phyloP scores from a whole-genome alignment of 176 grass and related monocot species.

The Aegilops umbellulata region DNA sequence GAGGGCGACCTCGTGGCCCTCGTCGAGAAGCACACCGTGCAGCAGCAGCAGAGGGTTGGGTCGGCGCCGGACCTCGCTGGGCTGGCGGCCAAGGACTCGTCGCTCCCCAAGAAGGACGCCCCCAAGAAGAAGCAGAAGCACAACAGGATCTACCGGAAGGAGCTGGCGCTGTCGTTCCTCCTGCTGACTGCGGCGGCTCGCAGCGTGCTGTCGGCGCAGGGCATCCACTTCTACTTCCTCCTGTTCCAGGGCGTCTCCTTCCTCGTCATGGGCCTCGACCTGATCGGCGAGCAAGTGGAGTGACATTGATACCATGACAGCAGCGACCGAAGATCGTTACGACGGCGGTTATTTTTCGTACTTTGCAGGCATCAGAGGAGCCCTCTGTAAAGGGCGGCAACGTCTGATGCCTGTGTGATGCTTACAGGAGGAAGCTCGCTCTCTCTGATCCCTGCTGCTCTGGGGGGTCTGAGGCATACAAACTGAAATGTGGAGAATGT shows the following conservation, averaged over 20 bases:
- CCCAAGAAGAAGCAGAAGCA: conserved; percentile 54
- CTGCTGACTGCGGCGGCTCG: conserved; percentile 63
- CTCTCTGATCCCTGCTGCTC: too few relatives aligned
- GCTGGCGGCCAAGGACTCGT: conserved; percentile 38
- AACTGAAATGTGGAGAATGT: conserved; percentile 56
- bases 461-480: too few relatives aligned
- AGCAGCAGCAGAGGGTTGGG: conserved; percentile 38
- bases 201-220: conserved; percentile 72
- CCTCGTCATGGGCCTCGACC: conserved; percentile 75
- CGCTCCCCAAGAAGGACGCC: conserved; percentile 46
- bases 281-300: conserved; percentile 74
- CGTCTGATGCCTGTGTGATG: conserved; percentile 19
- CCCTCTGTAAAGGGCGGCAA: conserved; percentile 44
- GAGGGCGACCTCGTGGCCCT: conserved; percentile 53
- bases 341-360: conserved; percentile 22
- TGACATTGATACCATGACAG: conserved; percentile 5
- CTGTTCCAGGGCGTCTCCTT: conserved; percentile 74
- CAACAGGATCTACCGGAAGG: conserved; percentile 84
- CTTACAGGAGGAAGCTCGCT: conserved; percentile 40
- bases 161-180: conserved; percentile 68
- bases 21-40: conserved; percentile 43
- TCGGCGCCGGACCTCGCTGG: conserved; percentile 42
- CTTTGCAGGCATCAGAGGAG: conserved; percentile 38
- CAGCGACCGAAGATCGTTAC: conserved; percentile 11
- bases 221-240: conserved; percentile 84